These are phyloP conservation scores for Avena insularis DNA, from an alignment of 176 grass and related monocot genomes.

Conservation along the genomic window DNA sequence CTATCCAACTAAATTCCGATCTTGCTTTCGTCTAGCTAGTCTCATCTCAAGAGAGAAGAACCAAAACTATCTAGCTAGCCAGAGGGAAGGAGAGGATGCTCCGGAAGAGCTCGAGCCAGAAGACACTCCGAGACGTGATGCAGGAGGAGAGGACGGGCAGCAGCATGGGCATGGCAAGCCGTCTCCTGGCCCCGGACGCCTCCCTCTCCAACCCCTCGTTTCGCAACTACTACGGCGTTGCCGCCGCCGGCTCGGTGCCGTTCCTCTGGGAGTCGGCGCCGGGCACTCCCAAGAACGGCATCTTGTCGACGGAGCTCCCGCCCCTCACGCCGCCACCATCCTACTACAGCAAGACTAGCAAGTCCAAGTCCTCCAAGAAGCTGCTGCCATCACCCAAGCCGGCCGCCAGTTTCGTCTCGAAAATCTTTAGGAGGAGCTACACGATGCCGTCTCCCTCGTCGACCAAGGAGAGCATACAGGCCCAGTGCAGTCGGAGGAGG, in stretches of 20 bases:
- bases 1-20: not conserved
- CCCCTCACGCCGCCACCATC: constrained; percentile 69
- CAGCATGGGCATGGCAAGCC: not conserved
- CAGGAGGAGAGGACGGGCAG: constrained; percentile 26
- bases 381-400: constrained; percentile 41
- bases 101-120: constrained; percentile 52
- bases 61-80: not conserved
- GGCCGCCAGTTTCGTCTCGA: constrained; percentile 46
- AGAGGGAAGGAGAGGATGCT: constrained; percentile 50
- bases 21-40: not conserved
- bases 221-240: constrained; percentile 63
- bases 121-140: constrained; percentile 50
- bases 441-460: constrained; percentile 41
- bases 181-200: constrained; percentile 48
- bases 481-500: constrained; percentile 29
- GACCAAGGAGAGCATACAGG: not conserved
- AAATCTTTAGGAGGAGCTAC: constrained; percentile 56
- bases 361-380: constrained; percentile 51
- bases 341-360: constrained; percentile 48
- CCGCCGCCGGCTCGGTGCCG: constrained; percentile 63
- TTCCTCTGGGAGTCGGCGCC: constrained; percentile 72
- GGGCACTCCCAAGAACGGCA: constrained; percentile 64
- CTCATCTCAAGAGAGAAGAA: not conserved
- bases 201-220: constrained; percentile 59
- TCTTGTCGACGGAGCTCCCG: constrained; percentile 46